phyloP scores from a whole-genome alignment of 306 rosid genomes.

The Pyrus bretschneideri region DNA sequence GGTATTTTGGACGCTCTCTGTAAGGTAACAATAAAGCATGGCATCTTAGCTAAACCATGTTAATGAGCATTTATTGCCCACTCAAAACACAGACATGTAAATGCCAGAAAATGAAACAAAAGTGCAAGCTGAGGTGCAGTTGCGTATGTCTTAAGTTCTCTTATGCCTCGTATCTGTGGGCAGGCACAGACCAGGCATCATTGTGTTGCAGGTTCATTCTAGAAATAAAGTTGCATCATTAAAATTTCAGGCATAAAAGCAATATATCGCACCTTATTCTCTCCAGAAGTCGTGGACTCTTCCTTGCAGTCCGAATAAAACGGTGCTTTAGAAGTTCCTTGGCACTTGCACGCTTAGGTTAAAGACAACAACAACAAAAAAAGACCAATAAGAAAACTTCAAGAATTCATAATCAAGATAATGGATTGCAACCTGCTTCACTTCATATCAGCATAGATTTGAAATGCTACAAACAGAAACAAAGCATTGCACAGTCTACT shows the following conservation, averaged over 20 bases:
- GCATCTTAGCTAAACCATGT: slow-evolving; percentile 18
- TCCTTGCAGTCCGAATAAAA: slow-evolving; percentile 81
- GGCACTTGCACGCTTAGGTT: slow-evolving; percentile 88
- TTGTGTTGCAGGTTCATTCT: neutral
- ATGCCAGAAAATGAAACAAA: slow-evolving; percentile 3
- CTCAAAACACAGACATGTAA: slow-evolving; percentile 12
- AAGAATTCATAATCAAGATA: neutral
- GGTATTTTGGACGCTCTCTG: slow-evolving; percentile 92
- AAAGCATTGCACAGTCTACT: neutral
- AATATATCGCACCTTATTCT: slow-evolving; percentile 67
- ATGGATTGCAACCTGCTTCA: neutral
- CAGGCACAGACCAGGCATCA: slow-evolving; percentile 5
- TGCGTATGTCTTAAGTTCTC: neutral
- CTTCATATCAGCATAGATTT: neutral
- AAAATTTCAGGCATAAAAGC: neutral
- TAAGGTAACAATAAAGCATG: slow-evolving; percentile 26
- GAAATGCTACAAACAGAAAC: neutral
- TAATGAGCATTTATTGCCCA: slow-evolving; percentile 11
- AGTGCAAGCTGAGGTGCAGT: slow-evolving; percentile 8
- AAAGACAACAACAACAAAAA: slow-evolving; percentile 5
- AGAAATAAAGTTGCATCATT: neutral
- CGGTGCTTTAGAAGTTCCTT: slow-evolving; percentile 94
- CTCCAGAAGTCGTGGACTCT: slow-evolving; percentile 78
- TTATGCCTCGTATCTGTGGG: neutral
- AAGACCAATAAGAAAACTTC: neutral